Evolutionary conservation across 225 moss, liverwort and hornwort genomes (phyloP), one percentile per base, ranked within the genome.

Genomic region (Pseudisothecium myosuroides): DNA sequence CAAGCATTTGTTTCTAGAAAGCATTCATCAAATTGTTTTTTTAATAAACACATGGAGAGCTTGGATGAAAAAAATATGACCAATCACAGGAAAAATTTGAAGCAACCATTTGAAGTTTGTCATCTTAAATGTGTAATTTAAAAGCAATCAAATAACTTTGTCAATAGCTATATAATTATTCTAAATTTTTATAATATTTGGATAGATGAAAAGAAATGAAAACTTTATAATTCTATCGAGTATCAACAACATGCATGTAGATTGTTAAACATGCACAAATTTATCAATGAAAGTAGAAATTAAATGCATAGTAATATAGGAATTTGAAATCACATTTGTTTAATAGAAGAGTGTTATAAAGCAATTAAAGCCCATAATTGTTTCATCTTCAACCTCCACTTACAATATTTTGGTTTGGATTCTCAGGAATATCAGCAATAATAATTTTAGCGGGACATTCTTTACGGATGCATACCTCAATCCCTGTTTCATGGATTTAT

Each of bases 391-490:
- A 17, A 45, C 6, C 2, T 43, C 27, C 0, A 43, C 28, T 72
- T 10, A 43, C 6, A 15, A 9, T 10, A 17, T 28, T 43, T 43
- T 27, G 43, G 16, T 27, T 43, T 43, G 27, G 16, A 5, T 27
- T 16, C 2, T 43, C 24, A 72, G 16, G 10, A 27, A 43, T 28
- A 28, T 21, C 27, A 72, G 0, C 43, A 43, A 28, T 15, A 72
- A 72, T 72, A 15, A 72, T 11, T 74, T 74, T 49, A 74, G 28
- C 1, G 49, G 49, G 31, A 74, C 74, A 31, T 74, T 74, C 12
- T 31, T 4, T 1, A 47, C 0, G 0, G 17, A 4, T 31, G 47
- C 7, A 31, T 74, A 74, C 4, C 0, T 19, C 0, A 31, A 74
- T 31, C 7, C 31, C 1, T 0, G 0, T 11, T 2, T 7, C 0